A percentile compares a stretch with the other conserved stretches of the same genome.
Evolutionary conservation across 139 green algal species (phyloP).

Genomic region (Zygnema circumcarinatum): DNA sequence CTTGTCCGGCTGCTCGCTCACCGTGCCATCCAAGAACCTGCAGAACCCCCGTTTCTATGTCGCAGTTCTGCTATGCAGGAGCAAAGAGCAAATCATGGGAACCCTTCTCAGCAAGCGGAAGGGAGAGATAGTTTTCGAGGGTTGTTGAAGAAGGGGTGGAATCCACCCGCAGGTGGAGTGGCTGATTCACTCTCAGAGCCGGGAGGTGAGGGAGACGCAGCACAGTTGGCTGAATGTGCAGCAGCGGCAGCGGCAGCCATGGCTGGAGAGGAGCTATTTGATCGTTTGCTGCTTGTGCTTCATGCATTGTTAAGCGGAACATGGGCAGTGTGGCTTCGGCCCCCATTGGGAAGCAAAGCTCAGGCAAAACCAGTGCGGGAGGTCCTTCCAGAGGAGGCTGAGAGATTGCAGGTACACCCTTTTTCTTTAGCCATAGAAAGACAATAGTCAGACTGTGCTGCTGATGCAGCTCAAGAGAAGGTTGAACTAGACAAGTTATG

Average conservation of each 20-base stretch:
- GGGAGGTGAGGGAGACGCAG: neutral
- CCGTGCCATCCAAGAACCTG: slow-evolving; percentile 29
- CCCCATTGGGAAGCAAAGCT: neutral
- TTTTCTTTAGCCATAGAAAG: neutral
- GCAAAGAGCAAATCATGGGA: neutral
- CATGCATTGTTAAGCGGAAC: slow-evolving; percentile 60
- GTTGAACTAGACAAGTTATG: neutral
- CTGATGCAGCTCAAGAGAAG: neutral
- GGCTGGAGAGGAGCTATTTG: slow-evolving; percentile 62
- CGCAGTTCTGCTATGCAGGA: too few species aligned
- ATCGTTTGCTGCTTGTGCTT: slow-evolving; percentile 66
- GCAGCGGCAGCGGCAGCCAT: slow-evolving; percentile 49
- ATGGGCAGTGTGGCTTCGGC: slow-evolving; percentile 69
- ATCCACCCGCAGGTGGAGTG: neutral
- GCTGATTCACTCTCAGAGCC: neutral
- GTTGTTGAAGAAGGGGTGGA: neutral
- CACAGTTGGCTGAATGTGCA: neutral
- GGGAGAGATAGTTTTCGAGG: neutral
- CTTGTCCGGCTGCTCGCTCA: slow-evolving; percentile 43
- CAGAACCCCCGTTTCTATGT: neutral
- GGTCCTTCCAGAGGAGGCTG: slow-evolving; percentile 25
- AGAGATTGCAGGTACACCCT: slow-evolving; percentile 36
- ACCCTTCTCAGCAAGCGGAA: neutral
- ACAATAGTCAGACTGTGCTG: neutral
- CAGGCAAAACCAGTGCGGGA: slow-evolving; percentile 35